These are phyloP conservation scores for Diplodia scrobiculata DNA, from an alignment of 2,329 filamentous ascomycete genomes.

Conservation along the genomic window DNA sequence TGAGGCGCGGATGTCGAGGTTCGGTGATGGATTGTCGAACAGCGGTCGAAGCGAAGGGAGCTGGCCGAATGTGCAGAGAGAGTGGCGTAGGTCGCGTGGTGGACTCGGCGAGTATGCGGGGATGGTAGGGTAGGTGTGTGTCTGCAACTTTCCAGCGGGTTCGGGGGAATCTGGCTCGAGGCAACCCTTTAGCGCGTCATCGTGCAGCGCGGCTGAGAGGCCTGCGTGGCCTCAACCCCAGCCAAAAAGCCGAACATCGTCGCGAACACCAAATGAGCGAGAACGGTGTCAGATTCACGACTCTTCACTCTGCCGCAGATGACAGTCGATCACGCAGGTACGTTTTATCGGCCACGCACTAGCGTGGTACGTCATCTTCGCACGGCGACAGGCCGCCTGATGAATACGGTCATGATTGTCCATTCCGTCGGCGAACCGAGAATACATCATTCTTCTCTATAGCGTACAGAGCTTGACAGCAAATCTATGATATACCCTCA, in stretches of 20 bases:
- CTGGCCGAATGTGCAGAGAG: background rate
- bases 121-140: no score
- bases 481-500: conserved; percentile 13
- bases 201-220: conserved; percentile 15
- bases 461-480: conserved; percentile 13
- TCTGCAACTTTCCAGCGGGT: conserved; percentile 26
- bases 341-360: background rate
- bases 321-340: background rate
- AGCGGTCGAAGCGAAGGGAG: background rate
- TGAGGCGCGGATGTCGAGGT: background rate
- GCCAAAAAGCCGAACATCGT: background rate
- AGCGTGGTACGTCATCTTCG: background rate
- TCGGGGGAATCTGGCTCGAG: conserved; percentile 14
- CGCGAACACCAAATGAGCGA: background rate
- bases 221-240: background rate
- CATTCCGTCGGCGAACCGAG: background rate
- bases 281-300: background rate
- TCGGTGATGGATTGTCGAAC: background rate
- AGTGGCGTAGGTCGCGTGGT: background rate
- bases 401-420: conserved; percentile 13
- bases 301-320: background rate
- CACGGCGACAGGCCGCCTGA: background rate
- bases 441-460: conserved; percentile 20
- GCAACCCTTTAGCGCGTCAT: conserved; percentile 11
- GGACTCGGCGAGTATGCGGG: background rate